Evolutionary conservation across 106 monocot species (phyloP).

Genomic region (Acorus gramineus): DNA sequence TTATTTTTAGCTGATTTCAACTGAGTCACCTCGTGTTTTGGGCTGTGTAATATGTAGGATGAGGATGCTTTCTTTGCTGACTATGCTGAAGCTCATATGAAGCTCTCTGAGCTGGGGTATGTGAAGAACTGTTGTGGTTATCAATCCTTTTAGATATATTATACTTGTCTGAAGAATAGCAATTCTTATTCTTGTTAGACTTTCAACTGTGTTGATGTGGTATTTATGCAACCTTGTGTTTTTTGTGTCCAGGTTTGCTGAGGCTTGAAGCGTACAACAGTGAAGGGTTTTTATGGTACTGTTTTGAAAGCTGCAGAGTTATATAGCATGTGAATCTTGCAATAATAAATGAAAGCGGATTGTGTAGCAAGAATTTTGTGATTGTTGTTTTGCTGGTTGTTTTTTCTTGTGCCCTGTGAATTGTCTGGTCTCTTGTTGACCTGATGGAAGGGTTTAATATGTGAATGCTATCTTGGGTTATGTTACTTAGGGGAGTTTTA

Average conservation of each 20-base stretch:
- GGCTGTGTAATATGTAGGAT: conserved; percentile 27
- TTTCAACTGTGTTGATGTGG: no score
- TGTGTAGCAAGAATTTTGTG: no score
- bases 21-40: background rate
- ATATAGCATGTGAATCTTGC: background rate
- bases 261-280: conserved; percentile 15
- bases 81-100: conserved; percentile 77
- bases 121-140: background rate
- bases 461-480: no score
- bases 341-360: no score
- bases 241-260: conserved; percentile 38
- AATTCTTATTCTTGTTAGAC: no score
- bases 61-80: conserved; percentile 97
- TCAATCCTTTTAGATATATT: background rate
- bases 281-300: background rate
- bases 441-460: no score
- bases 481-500: no score
- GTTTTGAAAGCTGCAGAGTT: background rate
- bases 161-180: background rate
- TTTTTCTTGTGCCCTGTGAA: no score
- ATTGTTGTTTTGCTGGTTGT: no score
- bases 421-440: no score
- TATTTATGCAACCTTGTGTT: background rate
- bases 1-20: background rate
- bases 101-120: conserved; percentile 93